Percentiles rank a stretch among this genome's conserved stretches.
phyloP scores from a whole-genome alignment of 163 green algal species.

The Coccomyxa subellipsoidea region DNA sequence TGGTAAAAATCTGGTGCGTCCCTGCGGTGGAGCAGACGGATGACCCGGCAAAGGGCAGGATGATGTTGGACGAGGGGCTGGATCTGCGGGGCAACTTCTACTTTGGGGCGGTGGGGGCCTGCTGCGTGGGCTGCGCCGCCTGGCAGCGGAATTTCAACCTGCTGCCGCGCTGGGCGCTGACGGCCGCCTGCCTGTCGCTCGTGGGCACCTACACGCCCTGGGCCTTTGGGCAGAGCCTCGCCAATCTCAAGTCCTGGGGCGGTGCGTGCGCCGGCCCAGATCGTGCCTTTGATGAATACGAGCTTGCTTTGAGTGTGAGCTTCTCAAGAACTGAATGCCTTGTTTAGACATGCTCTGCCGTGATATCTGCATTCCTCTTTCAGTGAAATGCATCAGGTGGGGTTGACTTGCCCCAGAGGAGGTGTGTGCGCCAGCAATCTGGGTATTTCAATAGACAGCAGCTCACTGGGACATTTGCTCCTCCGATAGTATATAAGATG shows the following conservation, averaged over 20 bases:
- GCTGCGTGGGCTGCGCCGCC: slow-evolving; percentile 37
- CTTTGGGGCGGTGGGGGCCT: slow-evolving; percentile 18
- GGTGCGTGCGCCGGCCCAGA: not conserved
- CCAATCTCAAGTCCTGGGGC: slow-evolving; percentile 8
- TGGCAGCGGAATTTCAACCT: slow-evolving; percentile 48
- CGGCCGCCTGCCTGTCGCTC: slow-evolving; percentile 20
- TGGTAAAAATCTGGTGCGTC: too few relatives aligned
- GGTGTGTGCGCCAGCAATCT: not conserved
- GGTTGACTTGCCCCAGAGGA: too few relatives aligned
- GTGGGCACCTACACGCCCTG: slow-evolving; percentile 34
- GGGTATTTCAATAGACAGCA: not conserved
- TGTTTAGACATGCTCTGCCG: not conserved
- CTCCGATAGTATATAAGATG: too few relatives aligned
- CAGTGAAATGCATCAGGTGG: too few relatives aligned
- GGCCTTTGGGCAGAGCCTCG: slow-evolving; percentile 35
- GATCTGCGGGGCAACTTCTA: slow-evolving; percentile 41
- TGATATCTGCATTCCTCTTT: not conserved
- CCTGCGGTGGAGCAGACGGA: not conserved
- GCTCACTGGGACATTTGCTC: too few relatives aligned
- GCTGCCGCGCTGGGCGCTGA: slow-evolving; percentile 25
- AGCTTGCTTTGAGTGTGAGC: not conserved
- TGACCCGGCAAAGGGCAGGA: slow-evolving; percentile 14
- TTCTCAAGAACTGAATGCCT: not conserved
- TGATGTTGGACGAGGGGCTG: slow-evolving; percentile 29
- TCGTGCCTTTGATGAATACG: not conserved